Conservation (phyloP, 371 early-diverging fungal genomes). For the Cokeromyces recurvatus region DNA sequence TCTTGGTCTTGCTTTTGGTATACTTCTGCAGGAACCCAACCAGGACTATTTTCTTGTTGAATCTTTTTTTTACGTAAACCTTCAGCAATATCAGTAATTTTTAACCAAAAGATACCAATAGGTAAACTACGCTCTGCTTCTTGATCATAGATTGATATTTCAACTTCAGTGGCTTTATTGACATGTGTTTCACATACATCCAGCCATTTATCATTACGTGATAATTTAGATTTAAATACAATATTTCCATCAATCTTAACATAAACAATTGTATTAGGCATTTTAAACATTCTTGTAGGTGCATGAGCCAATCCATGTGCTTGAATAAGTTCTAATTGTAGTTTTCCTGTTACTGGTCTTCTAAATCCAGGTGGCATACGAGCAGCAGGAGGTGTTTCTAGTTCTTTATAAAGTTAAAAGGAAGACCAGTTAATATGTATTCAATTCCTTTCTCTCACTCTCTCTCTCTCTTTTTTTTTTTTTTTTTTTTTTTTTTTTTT, state of each 20-base stretch:
- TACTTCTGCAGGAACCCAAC: constrained; percentile 47
- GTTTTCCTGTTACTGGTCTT: constrained; percentile 71
- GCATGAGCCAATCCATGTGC: constrained; percentile 69
- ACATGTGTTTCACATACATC: constrained; percentile 84
- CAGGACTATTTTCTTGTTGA: constrained; percentile 52
- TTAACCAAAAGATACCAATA: constrained; percentile 80
- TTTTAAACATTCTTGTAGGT: constrained; percentile 41
- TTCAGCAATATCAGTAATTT: constrained; percentile 77
- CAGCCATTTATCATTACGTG: constrained; percentile 70
- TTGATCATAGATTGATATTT: constrained; percentile 79
- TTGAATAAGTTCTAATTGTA: constrained; percentile 63
- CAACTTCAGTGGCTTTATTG: constrained; percentile 88
- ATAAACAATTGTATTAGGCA: constrained; percentile 58
- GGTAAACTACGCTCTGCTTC: constrained; percentile 64
- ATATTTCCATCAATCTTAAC: constrained; percentile 85
- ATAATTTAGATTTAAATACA: constrained; percentile 69
- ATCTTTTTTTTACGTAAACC: constrained; percentile 69
- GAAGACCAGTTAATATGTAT: no score
- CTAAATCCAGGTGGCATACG: constrained; percentile 65
- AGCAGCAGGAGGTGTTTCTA: constrained; percentile 45
- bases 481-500: no score
- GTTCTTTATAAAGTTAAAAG: constrained; percentile 31
- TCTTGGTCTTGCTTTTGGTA: constrained; percentile 25
- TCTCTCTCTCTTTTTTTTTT: no score
- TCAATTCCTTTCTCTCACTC: no score